phyloP scores from a whole-genome alignment of 345 rosid species.

The Brassica incana region DNA sequence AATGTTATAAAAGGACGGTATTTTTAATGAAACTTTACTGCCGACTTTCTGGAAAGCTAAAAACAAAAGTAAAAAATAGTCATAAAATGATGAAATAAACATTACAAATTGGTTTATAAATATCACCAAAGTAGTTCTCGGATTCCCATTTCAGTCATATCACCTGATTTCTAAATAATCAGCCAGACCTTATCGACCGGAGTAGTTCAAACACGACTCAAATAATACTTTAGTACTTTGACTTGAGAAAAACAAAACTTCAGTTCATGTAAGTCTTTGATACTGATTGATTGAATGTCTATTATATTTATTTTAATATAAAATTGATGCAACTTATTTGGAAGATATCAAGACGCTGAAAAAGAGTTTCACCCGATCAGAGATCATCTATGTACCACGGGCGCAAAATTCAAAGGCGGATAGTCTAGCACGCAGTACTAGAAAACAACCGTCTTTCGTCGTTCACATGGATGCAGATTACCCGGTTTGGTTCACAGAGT shows the following conservation, averaged over 20 bases:
- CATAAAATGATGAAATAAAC: not conserved
- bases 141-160: slow-evolving; percentile 19
- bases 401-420: too few species aligned
- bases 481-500: too few species aligned
- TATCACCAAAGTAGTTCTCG: slow-evolving; percentile 8
- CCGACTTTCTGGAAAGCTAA: slow-evolving; percentile 32
- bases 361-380: too few species aligned
- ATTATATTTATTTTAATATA: not conserved
- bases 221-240: slow-evolving; percentile 6
- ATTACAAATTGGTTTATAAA: not conserved
- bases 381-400: too few species aligned
- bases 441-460: too few species aligned
- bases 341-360: too few species aligned
- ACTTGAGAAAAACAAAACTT: not conserved
- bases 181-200: slow-evolving; percentile 7
- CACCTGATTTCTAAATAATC: slow-evolving; percentile 17
- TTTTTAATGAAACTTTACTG: slow-evolving; percentile 20
- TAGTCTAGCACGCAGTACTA: too few species aligned
- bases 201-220: slow-evolving; percentile 31
- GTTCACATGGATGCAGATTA: too few species aligned
- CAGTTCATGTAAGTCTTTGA: slow-evolving; percentile 29
- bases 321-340: too few species aligned
- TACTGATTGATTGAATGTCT: slow-evolving; percentile 12
- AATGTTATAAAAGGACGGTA: not conserved
- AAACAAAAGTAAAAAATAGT: not conserved